These are phyloP conservation scores for Uronychia setigera DNA, from an alignment of 73 alveolate species.

Conservation along the genomic window DNA sequence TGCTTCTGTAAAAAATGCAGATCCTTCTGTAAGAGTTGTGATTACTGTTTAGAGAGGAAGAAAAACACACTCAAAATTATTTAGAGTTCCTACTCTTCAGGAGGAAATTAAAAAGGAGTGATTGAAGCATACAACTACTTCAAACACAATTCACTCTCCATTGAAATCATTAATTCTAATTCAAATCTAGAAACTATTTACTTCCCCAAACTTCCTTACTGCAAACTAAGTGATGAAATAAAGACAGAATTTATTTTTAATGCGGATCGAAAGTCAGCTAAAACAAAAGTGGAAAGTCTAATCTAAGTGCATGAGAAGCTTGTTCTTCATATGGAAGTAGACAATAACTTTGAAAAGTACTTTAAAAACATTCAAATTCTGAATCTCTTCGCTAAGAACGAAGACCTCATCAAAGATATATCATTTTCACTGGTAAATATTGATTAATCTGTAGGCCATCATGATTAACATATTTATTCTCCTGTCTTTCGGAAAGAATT, in stretches of 20 bases:
- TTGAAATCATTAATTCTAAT: slow-evolving; percentile 11
- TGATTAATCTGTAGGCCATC: slow-evolving; percentile 2
- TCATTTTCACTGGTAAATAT: not conserved
- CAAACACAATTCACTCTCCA: not conserved
- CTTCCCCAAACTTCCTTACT: slow-evolving; percentile 42
- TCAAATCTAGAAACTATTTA: slow-evolving; percentile 9
- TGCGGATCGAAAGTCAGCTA: slow-evolving; percentile 45
- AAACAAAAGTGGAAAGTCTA: slow-evolving; percentile 33
- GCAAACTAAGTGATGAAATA: slow-evolving; percentile 10
- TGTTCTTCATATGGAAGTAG: slow-evolving; percentile 14
- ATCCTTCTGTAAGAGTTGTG: too few relatives aligned
- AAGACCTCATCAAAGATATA: slow-evolving; percentile 12
- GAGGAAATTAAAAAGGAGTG: too few relatives aligned
- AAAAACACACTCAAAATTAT: too few relatives aligned
- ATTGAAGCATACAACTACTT: not conserved
- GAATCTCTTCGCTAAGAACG: slow-evolving; percentile 16
- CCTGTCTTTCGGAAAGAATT: not conserved
- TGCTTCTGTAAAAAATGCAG: too few relatives aligned
- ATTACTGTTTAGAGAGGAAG: too few relatives aligned
- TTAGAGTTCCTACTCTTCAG: too few relatives aligned
- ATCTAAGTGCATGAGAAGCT: slow-evolving; percentile 20
- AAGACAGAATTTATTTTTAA: slow-evolving; percentile 19
- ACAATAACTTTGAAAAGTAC: slow-evolving; percentile 1
- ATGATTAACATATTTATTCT: not conserved
- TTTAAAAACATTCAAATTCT: slow-evolving; percentile 18